A percentile compares a stretch with the other conserved stretches of the same genome.
Conservation (phyloP, 495 filamentous ascomycete genomes). For the Penicillium malachiteum region DNA sequence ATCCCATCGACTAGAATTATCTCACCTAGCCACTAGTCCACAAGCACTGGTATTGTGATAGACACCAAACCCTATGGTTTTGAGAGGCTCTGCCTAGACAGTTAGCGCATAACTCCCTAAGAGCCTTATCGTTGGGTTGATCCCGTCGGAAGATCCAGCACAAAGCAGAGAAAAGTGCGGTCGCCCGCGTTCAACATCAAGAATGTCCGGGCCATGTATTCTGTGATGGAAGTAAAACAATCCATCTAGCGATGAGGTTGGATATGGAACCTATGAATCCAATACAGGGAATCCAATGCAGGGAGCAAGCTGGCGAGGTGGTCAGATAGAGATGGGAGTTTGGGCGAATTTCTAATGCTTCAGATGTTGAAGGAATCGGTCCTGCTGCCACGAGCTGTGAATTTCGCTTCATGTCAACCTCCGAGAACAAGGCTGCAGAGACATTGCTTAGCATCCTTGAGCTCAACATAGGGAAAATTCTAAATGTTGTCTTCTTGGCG, state of each 20-base stretch:
- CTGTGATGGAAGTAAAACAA: constrained; percentile 66
- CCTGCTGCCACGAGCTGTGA: constrained; percentile 77
- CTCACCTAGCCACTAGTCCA: constrained; percentile 43
- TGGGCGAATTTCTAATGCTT: constrained; percentile 59
- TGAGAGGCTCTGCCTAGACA: constrained; percentile 52
- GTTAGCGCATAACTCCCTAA: constrained; percentile 52
- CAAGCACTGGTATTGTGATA: constrained; percentile 52
- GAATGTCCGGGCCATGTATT: constrained; percentile 80
- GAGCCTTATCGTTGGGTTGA: constrained; percentile 72
- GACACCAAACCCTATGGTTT: constrained; percentile 55
- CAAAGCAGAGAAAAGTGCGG: constrained; percentile 77
- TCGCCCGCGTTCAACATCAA: constrained; percentile 80
- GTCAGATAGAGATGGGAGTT: constrained; percentile 62
- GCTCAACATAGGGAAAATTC: constrained; percentile 47
- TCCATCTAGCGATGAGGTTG: constrained; percentile 38
- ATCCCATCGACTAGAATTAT: constrained; percentile 30
- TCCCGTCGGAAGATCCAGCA: constrained; percentile 78
- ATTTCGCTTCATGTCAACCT: constrained; percentile 68
- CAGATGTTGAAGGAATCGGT: constrained; percentile 87
- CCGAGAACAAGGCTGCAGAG: constrained; percentile 59
- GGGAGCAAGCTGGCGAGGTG: constrained; percentile 37
- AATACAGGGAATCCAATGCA: constrained; percentile 37
- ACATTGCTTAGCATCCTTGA: constrained; percentile 63
- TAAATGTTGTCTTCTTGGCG: constrained; percentile 46
- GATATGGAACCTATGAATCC: too few species aligned